These are phyloP conservation scores for Tilletiopsis washingtonensis DNA, from an alignment of 1,284 basidiomycete genomes.

Conservation along the genomic window DNA sequence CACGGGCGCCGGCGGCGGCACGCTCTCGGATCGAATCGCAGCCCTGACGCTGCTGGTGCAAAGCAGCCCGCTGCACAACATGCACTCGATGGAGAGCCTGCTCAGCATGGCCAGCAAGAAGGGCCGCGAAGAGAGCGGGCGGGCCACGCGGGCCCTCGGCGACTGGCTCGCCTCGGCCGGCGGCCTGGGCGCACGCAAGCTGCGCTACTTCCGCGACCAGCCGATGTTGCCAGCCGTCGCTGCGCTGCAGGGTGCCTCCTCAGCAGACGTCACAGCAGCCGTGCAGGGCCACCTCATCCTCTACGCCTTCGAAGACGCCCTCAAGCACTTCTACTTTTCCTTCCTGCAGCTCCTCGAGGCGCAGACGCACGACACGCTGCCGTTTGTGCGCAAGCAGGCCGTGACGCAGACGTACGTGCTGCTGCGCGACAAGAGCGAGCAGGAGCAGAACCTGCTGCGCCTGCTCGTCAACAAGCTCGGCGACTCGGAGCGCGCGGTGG, in stretches of 20 bases:
- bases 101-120: conserved; percentile 77
- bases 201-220: conserved; percentile 87
- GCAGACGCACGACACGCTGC: conserved; percentile 75
- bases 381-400: conserved; percentile 77
- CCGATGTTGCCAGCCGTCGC: conserved; percentile 48
- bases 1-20: conserved; percentile 49
- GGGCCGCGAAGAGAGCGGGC: conserved; percentile 79
- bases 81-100: conserved; percentile 53
- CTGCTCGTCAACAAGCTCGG: conserved; percentile 78
- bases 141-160: conserved; percentile 78
- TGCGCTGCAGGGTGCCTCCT: not conserved
- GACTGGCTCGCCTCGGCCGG: conserved; percentile 77
- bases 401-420: conserved; percentile 63
- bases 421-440: conserved; percentile 83
- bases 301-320: conserved; percentile 93
- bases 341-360: conserved; percentile 84
- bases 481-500: conserved; percentile 79
- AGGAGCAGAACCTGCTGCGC: conserved; percentile 89
- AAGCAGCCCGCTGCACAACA: conserved; percentile 81
- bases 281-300: conserved; percentile 62
- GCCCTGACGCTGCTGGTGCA: conserved; percentile 86
- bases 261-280: conserved; percentile 8
- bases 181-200: conserved; percentile 62
- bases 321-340: conserved; percentile 94
- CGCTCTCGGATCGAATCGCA: conserved; percentile 84